phyloP scores from a whole-genome alignment of 805 yeast genomes.

The Myxozyma nipponensis region DNA sequence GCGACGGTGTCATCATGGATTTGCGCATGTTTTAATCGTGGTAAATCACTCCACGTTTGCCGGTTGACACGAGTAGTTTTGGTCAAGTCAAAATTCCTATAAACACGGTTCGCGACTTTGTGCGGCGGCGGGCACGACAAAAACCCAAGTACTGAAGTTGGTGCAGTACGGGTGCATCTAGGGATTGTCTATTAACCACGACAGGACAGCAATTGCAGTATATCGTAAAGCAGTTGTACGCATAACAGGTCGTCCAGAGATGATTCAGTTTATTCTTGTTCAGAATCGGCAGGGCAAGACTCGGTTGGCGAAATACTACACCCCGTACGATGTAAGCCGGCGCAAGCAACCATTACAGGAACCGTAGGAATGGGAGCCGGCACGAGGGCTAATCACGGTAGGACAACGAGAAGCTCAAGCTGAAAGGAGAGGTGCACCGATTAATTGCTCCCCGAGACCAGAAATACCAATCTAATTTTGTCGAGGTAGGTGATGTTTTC shows the following conservation, averaged over 20 bases:
- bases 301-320: conserved; percentile 78
- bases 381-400: too few relatives aligned
- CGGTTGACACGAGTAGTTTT: background rate
- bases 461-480: conserved; percentile 76
- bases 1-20: conserved; percentile 3
- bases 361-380: too few relatives aligned
- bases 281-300: conserved; percentile 93
- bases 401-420: conserved; percentile 46
- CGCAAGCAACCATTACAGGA: too few relatives aligned
- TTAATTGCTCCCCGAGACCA: conserved; percentile 79
- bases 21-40: background rate
- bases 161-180: too few relatives aligned
- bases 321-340: conserved; percentile 41
- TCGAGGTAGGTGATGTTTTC: conserved; percentile 51
- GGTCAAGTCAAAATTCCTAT: background rate
- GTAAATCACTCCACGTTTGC: background rate
- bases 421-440: conserved; percentile 67
- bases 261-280: conserved; percentile 69
- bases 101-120: too few relatives aligned
- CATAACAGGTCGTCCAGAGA: background rate
- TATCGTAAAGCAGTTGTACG: too few relatives aligned
- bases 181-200: too few relatives aligned
- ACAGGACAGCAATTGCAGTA: too few relatives aligned
- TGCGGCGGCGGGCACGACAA: background rate
- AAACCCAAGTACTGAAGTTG: too few relatives aligned